Base-by-base conservation (phyloP, 2,329 filamentous ascomycete species). In the Elsinoe australis region DNA sequence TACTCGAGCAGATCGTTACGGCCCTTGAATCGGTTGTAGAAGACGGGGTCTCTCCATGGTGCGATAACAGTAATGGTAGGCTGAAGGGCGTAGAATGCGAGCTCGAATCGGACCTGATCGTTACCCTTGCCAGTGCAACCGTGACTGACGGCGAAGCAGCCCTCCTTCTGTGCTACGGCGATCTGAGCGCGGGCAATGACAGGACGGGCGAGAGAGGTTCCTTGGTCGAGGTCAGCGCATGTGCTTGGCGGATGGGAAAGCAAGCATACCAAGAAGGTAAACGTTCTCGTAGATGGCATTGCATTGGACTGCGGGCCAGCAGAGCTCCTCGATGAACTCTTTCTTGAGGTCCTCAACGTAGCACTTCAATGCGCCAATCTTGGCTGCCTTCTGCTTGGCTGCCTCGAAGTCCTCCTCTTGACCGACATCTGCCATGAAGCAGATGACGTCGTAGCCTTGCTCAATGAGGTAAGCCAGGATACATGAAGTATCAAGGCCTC, bases 321-420 rank as follows among this genome's bases (percentile, higher is more conserved):
- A 83, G 35, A 92, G 74, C 71, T 90, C 78, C 58, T 88, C 83
- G 56, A 92, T 78, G 60, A 92, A 89, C 67, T 87, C 82, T 38
- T 53, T 49, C 31, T 80, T 78, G 48, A 90, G 74, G 64, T 92
- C 78, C 54, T 72, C 67, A 51, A 76, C 70, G 62, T 74, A 66
- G 65, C 82, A 77, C 69, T 78, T 76, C 67, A 76, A 70, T 17
- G 83, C 83, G 59, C 83, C 83, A 54, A 86, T 77, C 66, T 76
- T 76, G 54, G 79, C 61, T 48, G 83, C 83, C 75, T 89, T 88
- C 62, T 76, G 75, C 68, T 83, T 78, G 51, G 84, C 85, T 51
- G 74, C 82, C 36, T 78, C 76, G 62, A 79, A 88, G 68, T 87
- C 82, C 69, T 88, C 84, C 68, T 67, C 65, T 51, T 66, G 64